Base-by-base conservation (phyloP, 2,329 filamentous ascomycete genomes). In the Aspergillus pseudotamarii region DNA sequence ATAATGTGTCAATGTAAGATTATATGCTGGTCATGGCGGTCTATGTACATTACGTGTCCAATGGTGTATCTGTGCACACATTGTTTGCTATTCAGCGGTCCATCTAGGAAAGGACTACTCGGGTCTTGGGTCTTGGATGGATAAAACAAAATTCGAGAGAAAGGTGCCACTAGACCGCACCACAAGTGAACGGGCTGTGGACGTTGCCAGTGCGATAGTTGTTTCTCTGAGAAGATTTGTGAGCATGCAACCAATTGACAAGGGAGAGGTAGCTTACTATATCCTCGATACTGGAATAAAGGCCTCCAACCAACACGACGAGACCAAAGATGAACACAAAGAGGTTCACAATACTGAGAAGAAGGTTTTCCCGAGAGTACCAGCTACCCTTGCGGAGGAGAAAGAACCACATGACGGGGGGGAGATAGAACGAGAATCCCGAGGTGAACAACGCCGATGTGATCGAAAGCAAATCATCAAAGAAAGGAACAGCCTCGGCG, bases 361-460 rank as follows among this genome's bases (percentile, higher is more conserved):
- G 26, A 10, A 85, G 53, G 51, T 79, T 82, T 21, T 84, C 82
- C 21, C 41, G 32, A 16, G 65, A 57, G 26, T 62, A 53, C 67
- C 66, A 69, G 19, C 54, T 46, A 4, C 67, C 67, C 48, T 69
- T 62, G n/a, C 64, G 62, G 34, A 72, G 62, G n/a, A 72, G 60
- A 2, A 66, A 65, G 43, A 69, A 69, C 69, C 69, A 72, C 67
- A 71, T 69, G 61, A 78, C 78, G 45, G 85, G 84, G 1, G 83
- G 78, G 16, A 88, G 68, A 45, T 85, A 95, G 81, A 94, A 95
- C 72, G 94, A 94, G 82, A 95, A 95, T 45, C 92, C 92, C 69
- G 89, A 92, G 76, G 94, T 91, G 71, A 94, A 94, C 0, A 95
- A 84, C 3, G 91, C 91, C 38, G 75, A 76, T 1, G 28, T 32